Percentiles rank a stretch among this genome's conserved stretches.
Conservation (phyloP, 345 rosid species). For the Fremontodendron californicum region DNA sequence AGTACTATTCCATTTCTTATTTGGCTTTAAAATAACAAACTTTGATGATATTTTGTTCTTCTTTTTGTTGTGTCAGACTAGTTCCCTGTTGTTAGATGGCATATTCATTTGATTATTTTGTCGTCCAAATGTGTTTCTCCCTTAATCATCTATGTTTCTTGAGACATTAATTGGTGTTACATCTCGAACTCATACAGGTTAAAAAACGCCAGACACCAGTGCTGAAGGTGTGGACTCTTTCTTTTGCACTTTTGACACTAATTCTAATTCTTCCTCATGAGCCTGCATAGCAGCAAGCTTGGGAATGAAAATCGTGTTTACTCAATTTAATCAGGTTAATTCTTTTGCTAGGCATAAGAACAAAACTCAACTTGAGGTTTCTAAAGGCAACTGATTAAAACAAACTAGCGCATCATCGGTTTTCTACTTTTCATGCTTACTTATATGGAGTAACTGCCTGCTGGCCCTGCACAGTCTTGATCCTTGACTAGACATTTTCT, state of each 20-base stretch:
- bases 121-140: neutral
- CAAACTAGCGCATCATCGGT: neutral
- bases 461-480: neutral
- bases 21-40: neutral
- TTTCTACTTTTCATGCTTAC: neutral
- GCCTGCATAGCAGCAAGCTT: neutral
- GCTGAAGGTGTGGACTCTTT: slow-evolving; percentile 39
- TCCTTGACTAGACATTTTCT: neutral
- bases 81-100: neutral
- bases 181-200: slow-evolving; percentile 44
- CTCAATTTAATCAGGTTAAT: neutral
- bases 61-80: neutral
- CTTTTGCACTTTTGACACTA: neutral
- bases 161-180: neutral
- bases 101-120: neutral
- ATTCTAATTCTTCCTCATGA: neutral
- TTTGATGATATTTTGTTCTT: neutral
- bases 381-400: neutral
- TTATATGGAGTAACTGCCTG: neutral
- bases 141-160: neutral
- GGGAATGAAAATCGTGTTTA: neutral
- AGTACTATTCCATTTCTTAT: neutral
- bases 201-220: slow-evolving; percentile 63
- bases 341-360: neutral
- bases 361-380: neutral